Evolutionary conservation across 2,329 filamentous ascomycete genomes (phyloP), one percentile per base, ranked within the genome.

Genomic region (Ascochyta koolunga): DNA sequence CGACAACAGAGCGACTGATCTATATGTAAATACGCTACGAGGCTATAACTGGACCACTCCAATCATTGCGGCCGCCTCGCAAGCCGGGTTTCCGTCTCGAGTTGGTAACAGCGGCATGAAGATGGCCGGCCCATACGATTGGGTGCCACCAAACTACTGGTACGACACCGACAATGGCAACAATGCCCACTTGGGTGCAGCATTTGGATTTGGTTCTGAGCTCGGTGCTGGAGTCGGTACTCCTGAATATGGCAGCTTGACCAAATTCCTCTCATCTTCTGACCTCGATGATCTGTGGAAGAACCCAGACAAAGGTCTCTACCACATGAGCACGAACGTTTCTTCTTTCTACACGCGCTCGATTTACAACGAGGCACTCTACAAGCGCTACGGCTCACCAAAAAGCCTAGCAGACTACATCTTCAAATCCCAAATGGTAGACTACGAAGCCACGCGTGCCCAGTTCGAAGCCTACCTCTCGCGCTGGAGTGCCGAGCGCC

Each of bases 71-170:
- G 85, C 84, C 0, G 86, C 85, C 0, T 78, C 79, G 2, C 82
- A 83, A 61, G 76, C 80, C 9, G 83, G 84, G 1, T 84, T 76
- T 48, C 81, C 85, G 0, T 58, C 77, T 8, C 66, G 76, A 1
- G 74, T 87, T 0, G 83, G 82, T 0, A 81, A 82, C 0, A 81
- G 82, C 0, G 85, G 85, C 0, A 82, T 88, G 80, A 87, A 86
- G 63, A 88, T 88, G 85, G 79, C 82, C 0, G 86, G 86, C 0
- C 86, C 86, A 0, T 88, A 88, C 59, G 86, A 87, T 62, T 88
- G 84, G 84, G 83, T 86, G 0, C 83, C 86, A 0, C 85, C 85
- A 0, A 85, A 82, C 58, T 88, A 88, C 70, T 88, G 84, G 85
- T 86, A 82, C 57, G 79, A 81, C 39, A 69, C 78, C 5, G 65